phyloP scores from a whole-genome alignment of 805 yeast genomes.

The Nakazawaea anatomiae region DNA sequence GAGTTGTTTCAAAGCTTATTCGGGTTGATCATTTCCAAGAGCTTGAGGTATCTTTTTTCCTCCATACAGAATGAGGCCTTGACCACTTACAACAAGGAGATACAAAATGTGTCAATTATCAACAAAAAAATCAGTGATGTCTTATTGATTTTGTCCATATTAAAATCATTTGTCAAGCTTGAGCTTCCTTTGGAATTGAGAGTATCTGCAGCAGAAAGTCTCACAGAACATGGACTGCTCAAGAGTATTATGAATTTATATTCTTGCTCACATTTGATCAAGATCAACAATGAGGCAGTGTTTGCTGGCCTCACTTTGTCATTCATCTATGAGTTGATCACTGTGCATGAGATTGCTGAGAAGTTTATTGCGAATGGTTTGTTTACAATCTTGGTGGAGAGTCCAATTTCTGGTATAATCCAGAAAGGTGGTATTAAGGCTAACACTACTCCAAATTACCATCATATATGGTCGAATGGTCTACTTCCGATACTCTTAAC shows the following conservation, averaged over 20 bases:
- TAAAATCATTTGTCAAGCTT: constrained; percentile 49
- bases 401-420: constrained; percentile 62
- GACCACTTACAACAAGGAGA: constrained; percentile 28
- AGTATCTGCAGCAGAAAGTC: constrained; percentile 41
- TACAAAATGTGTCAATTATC: constrained; percentile 27
- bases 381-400: constrained; percentile 62
- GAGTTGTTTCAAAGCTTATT: constrained; percentile 52
- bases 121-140: constrained; percentile 59
- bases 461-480: constrained; percentile 84
- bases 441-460: constrained; percentile 43
- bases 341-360: constrained; percentile 59
- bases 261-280: constrained; percentile 59
- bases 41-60: constrained; percentile 53
- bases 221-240: constrained; percentile 55
- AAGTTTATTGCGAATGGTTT: constrained; percentile 59
- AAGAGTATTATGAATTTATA: constrained; percentile 59
- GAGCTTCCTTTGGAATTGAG: constrained; percentile 43
- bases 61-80: constrained; percentile 54
- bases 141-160: constrained; percentile 54
- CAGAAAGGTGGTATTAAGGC: constrained; percentile 61
- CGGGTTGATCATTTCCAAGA: constrained; percentile 57
- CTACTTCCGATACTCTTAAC: constrained; percentile 61
- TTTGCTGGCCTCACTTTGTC: constrained; percentile 69
- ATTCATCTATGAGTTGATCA: constrained; percentile 63
- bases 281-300: constrained; percentile 55